Conservation (phyloP, 1,284 basidiomycete species). For the Xanthoconium separans region DNA sequence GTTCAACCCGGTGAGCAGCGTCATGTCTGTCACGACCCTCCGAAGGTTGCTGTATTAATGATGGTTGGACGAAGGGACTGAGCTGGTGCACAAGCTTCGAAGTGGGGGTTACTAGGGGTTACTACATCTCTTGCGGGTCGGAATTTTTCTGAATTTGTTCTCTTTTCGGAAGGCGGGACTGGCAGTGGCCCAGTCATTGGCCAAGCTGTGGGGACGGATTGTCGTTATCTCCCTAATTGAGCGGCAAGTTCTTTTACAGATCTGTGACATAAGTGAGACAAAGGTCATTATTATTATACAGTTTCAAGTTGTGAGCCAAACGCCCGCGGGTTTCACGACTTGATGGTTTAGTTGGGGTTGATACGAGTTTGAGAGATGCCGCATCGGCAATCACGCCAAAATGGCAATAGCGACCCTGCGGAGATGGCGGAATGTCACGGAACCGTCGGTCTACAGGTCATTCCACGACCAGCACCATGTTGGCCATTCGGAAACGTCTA, state of each 20-base stretch:
- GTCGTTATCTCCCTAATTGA: not conserved
- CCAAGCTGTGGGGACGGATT: not conserved
- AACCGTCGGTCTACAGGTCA: not conserved
- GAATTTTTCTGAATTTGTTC: too few species aligned
- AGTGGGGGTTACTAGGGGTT: too few species aligned
- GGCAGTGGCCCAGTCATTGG: too few species aligned
- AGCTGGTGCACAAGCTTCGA: too few species aligned
- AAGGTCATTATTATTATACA: not conserved
- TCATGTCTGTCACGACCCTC: too few species aligned
- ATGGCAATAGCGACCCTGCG: constrained; percentile 4
- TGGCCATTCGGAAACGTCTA: constrained; percentile 1
- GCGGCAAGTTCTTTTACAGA: not conserved
- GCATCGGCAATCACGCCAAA: not conserved
- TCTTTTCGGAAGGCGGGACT: too few species aligned
- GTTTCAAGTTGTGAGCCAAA: not conserved
- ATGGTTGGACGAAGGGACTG: too few species aligned
- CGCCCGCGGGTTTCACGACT: not conserved
- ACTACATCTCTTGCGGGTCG: too few species aligned
- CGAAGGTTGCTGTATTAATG: too few species aligned
- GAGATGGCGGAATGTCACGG: constrained; percentile 4
- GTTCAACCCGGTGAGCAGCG: too few species aligned
- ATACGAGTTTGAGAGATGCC: not conserved
- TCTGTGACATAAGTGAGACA: not conserved
- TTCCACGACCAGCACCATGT: constrained; percentile 14
- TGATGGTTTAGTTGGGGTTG: not conserved